Evolutionary conservation across 2,329 filamentous ascomycete species (phyloP).

Genomic region (Diaporthe ampelina): DNA sequence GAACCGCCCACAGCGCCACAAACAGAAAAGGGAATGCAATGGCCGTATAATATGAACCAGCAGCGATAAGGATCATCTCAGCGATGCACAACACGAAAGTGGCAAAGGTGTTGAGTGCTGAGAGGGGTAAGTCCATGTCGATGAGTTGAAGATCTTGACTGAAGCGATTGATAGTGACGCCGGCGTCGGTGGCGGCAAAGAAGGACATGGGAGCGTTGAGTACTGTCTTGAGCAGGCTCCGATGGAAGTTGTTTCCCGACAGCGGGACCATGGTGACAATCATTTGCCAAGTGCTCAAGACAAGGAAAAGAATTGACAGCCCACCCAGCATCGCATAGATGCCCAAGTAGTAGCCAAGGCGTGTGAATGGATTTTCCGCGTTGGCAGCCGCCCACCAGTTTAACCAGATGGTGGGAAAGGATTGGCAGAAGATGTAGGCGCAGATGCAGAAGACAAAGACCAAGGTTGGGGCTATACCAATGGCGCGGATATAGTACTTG

Average conservation of each 20-base stretch:
- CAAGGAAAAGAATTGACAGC: conserved; percentile 42
- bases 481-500: conserved; percentile 19
- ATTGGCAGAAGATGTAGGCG: conserved; percentile 44
- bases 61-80: conserved; percentile 60
- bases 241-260: conserved; percentile 48
- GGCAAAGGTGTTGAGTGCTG: conserved; percentile 45
- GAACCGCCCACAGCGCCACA: conserved; percentile 57
- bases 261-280: conserved; percentile 45
- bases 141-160: conserved; percentile 51
- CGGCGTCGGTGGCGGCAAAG: conserved; percentile 51
- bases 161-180: conserved; percentile 52
- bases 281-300: conserved; percentile 32
- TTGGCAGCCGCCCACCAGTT: conserved; percentile 63
- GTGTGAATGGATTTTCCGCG: conserved; percentile 51
- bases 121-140: conserved; percentile 48
- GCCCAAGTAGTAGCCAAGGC: conserved; percentile 53
- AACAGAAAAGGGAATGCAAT: conserved; percentile 59
- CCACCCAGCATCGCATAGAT: conserved; percentile 50
- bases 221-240: conserved; percentile 47
- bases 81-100: conserved; percentile 51
- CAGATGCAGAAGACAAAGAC: conserved; percentile 44
- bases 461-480: background rate
- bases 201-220: conserved; percentile 50
- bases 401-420: conserved; percentile 55
- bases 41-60: conserved; percentile 56